Percentiles rank a stretch among this genome's conserved stretches.
These are phyloP conservation scores for Conoideocrella luteorostrata DNA, from an alignment of 2,329 filamentous ascomycete genomes.

Conservation along the genomic window DNA sequence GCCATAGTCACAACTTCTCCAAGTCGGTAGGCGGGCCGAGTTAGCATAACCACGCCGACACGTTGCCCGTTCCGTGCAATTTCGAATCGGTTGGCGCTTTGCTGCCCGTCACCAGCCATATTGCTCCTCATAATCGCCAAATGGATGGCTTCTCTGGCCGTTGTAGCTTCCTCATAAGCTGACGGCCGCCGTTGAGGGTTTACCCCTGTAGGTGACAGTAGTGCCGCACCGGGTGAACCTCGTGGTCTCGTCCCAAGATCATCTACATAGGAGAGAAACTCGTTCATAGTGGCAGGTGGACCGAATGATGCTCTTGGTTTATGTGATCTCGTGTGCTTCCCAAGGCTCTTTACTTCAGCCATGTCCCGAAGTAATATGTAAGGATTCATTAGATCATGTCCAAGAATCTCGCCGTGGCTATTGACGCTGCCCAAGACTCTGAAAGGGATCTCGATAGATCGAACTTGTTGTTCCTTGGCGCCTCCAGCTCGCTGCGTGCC, in stretches of 20 bases:
- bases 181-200: conserved; percentile 50
- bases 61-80: conserved; percentile 86
- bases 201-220: conserved; percentile 66
- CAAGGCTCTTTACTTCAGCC: conserved; percentile 54
- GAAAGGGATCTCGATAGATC: conserved; percentile 88
- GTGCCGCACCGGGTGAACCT: conserved; percentile 47
- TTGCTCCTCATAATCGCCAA: conserved; percentile 83
- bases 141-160: conserved; percentile 81
- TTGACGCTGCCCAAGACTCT: conserved; percentile 91
- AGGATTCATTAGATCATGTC: conserved; percentile 90
- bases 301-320: conserved; percentile 22
- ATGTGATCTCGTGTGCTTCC: conserved; percentile 19
- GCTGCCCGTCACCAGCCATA: conserved; percentile 57
- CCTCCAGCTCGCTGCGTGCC: conserved; percentile 83
- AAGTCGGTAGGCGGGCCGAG: conserved; percentile 79
- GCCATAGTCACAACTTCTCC: conserved; percentile 81
- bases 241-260: conserved; percentile 59
- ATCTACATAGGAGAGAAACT: conserved; percentile 73
- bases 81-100: conserved; percentile 88
- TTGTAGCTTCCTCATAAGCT: conserved; percentile 48
- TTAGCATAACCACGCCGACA: conserved; percentile 86
- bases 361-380: conserved; percentile 85
- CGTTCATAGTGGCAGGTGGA: conserved; percentile 43
- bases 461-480: conserved; percentile 72
- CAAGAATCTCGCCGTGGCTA: conserved; percentile 76